Conservation (phyloP, 164 flowering plant species). For the Magnolia changhungtana region DNA sequence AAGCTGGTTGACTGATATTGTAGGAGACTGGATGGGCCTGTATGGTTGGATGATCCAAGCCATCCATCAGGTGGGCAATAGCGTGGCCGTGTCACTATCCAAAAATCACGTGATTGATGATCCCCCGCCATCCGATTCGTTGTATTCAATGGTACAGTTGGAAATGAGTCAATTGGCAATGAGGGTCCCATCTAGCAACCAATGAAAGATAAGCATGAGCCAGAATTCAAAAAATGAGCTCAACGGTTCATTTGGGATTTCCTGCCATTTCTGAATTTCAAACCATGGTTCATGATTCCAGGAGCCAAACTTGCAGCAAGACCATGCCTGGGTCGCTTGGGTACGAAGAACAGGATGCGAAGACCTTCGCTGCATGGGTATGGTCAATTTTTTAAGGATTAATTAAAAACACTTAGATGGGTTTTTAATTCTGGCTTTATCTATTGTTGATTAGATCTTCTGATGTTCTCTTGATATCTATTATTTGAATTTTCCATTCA, state of each 20-base stretch:
- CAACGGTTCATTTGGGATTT: neutral
- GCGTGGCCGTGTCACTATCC: too few relatives aligned
- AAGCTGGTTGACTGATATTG: too few relatives aligned
- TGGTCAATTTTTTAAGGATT: neutral
- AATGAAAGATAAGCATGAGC: too few relatives aligned
- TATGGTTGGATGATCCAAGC: too few relatives aligned
- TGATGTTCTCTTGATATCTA: too few relatives aligned
- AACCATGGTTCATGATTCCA: conserved; percentile 9
- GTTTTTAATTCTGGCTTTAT: neutral
- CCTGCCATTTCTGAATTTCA: neutral
- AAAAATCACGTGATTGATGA: too few relatives aligned
- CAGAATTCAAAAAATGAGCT: too few relatives aligned
- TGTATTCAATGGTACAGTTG: too few relatives aligned
- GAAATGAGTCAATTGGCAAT: neutral
- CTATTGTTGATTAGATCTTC: neutral
- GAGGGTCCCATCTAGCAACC: neutral
- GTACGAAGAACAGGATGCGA: conserved; percentile 65
- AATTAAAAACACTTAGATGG: neutral
- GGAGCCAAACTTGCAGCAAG: conserved; percentile 51
- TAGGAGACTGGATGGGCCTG: too few relatives aligned
- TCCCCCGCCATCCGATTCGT: too few relatives aligned
- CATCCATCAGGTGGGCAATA: too few relatives aligned
- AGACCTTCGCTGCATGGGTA: conserved; percentile 68
- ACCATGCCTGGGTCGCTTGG: conserved; percentile 71
- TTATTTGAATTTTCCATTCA: conserved; percentile 7